Base-by-base conservation (phyloP, 2,329 filamentous ascomycete genomes). In the Colletotrichum melonis region DNA sequence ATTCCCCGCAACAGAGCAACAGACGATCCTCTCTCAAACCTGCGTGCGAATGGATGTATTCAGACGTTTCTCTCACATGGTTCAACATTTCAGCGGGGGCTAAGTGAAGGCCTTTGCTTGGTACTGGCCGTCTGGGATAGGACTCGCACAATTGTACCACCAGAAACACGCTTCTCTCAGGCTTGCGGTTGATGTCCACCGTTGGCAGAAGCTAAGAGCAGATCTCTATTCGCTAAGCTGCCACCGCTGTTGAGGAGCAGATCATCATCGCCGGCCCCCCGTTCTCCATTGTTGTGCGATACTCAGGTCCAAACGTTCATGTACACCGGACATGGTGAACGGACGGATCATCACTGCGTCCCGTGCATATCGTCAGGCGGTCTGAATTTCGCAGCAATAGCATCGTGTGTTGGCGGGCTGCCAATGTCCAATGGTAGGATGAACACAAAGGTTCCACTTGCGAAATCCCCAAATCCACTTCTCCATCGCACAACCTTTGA, bases 401-500 rank as follows among this genome's bases (percentile, higher is more conserved):
- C 52, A 38, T 72, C 30, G 14, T 54, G 55, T 70, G 42, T 22
- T 65, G 32, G 26, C 26, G 70, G 67, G 38, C 24, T 24, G 24
- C 46, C 28, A 35, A 24, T n/a, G 52, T 2, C 59, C 30, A 26
- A 65, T 73, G 54, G 60, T 70, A 65, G 67, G 59, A 65, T 56
- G 42, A 57, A 70, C 32, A 30, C 26, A 30, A 22, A 52, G 19
- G 12, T 32, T 60, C 70, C 59, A 65, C 70, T 22, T 22, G 49
- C 60, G 30, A 55, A 24, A 59, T 9, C 19, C 32, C 28, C 19
- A 49, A 35, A 28, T 11, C 63, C 63, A 56, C 49, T 38, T 69
- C 54, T 64, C 69, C 66, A 68, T 69, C 56, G 24, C 65, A 69
- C 67, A 58, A 56, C 57, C 19, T 58, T 58, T n/a, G 28, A 58